Base-by-base conservation (phyloP, 1,284 basidiomycete genomes). In the Trametes versicolor region DNA sequence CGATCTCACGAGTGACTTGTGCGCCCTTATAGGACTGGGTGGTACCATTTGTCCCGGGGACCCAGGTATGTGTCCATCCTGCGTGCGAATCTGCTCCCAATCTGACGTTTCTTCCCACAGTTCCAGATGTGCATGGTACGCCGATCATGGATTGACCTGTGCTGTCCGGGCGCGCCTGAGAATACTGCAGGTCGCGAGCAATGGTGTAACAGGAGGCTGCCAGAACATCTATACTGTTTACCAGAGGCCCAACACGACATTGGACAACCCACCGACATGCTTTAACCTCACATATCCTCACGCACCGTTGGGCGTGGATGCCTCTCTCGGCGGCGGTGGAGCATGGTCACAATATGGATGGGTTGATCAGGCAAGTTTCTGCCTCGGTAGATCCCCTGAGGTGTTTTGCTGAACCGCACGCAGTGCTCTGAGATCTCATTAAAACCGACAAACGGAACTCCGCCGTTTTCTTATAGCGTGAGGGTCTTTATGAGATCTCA, bases 91-190 rank as follows among this genome's bases (percentile, higher is more conserved):
- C 5, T n/a, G 19, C 25, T 34, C 12, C 50, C 25, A 12, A 36
- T 25, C 48, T 52, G 32, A 50, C n/a, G 47, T 32, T 25, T 39
- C 45, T 57, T 55, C 47, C 41, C 41, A 25, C 70, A 86, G 81
- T 89, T 87, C 73, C 86, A 88, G 78, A 85, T 87, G 74, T 89
- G 87, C 79, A 89, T 89, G 87, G 86, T 87, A 54, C 60, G 77
- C 56, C 5, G 1, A 49, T 52, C 32, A 6, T 17, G 25, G 17
- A 17, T 15, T 39, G 17, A 0, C 17, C 0, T 25, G 19, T 17
- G 8, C 21, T 34, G 29, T 34, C 17, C 1, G 13, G 37, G 17
- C 37, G 6, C 17, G 15, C 4, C 15, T 27, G 32, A n/a, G n/a
- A 19, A 6, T 21, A 4, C 8, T 1, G 48, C 57, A 87, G 86